Conservation (phyloP, 2,329 filamentous ascomycete genomes). For the Cladosporium oxysporum region DNA sequence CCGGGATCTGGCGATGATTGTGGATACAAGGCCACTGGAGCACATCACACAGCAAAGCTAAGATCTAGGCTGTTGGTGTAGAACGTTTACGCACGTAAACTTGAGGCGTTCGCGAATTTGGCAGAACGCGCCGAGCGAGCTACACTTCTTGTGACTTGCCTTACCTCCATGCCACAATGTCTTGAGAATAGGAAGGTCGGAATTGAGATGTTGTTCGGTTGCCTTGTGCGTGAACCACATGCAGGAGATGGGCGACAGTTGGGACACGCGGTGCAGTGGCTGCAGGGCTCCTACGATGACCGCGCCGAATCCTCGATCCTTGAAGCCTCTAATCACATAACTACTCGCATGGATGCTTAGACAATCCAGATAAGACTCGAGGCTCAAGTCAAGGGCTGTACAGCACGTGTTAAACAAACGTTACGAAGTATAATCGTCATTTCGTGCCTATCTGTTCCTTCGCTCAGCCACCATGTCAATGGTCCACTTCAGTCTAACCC, state of each 20-base stretch:
- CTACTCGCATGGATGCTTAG: neutral
- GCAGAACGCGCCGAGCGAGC: neutral
- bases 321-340: neutral
- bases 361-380: neutral
- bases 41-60: neutral
- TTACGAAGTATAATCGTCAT: neutral
- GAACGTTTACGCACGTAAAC: neutral
- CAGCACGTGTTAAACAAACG: neutral
- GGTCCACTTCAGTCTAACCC: neutral
- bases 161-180: neutral
- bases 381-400: neutral
- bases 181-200: neutral
- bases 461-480: constrained; percentile 1
- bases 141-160: neutral
- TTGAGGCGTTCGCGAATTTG: neutral
- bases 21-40: neutral
- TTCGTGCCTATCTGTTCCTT: neutral
- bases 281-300: neutral
- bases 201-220: neutral
- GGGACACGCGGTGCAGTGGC: neutral
- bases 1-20: neutral
- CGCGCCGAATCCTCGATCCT: neutral
- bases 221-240: neutral
- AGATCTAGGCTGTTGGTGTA: neutral
- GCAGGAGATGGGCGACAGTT: neutral